These are phyloP conservation scores for Jackrogersella multiformis DNA, from an alignment of 495 filamentous ascomycete species.

Conservation along the genomic window DNA sequence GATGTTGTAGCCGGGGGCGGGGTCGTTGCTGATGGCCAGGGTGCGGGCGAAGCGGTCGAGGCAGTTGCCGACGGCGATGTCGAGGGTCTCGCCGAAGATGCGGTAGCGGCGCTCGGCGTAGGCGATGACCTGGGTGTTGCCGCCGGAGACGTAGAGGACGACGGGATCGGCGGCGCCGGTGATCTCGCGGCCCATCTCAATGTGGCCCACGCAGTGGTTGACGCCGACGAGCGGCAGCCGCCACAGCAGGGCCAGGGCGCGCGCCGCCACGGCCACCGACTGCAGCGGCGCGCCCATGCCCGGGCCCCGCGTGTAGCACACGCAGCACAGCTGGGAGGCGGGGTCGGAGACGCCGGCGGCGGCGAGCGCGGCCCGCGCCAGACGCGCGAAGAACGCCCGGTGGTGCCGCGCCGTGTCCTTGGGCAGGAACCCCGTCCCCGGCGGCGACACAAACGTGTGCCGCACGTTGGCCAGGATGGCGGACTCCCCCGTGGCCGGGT, in stretches of 20 bases:
- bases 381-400: slow-evolving; percentile 79
- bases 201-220: slow-evolving; percentile 98
- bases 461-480: slow-evolving; percentile 91
- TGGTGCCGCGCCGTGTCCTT: slow-evolving; percentile 96
- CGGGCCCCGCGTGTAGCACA: slow-evolving; percentile 95
- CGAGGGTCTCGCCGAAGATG: slow-evolving; percentile 96
- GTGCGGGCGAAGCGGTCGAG: slow-evolving; percentile 95
- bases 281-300: slow-evolving; percentile 98
- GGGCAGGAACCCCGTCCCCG: slow-evolving; percentile 93
- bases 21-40: slow-evolving; percentile 90
- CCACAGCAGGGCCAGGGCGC: slow-evolving; percentile 87
- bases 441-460: slow-evolving; percentile 90
- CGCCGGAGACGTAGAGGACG: slow-evolving; percentile 94
- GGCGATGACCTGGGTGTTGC: slow-evolving; percentile 98
- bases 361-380: slow-evolving; percentile 79
- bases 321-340: slow-evolving; percentile 78
- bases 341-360: slow-evolving; percentile 65
- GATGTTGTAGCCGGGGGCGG: slow-evolving; percentile 96
- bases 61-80: slow-evolving; percentile 98
- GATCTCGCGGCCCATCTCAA: slow-evolving; percentile 97
- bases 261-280: slow-evolving; percentile 83
- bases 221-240: slow-evolving; percentile 86
- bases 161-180: slow-evolving; percentile 92
- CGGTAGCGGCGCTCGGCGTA: slow-evolving; percentile 94
- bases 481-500: slow-evolving; percentile 64